These are phyloP conservation scores for Candida buenavistaensis DNA, from an alignment of 1,139 yeast species.

Conservation along the genomic window DNA sequence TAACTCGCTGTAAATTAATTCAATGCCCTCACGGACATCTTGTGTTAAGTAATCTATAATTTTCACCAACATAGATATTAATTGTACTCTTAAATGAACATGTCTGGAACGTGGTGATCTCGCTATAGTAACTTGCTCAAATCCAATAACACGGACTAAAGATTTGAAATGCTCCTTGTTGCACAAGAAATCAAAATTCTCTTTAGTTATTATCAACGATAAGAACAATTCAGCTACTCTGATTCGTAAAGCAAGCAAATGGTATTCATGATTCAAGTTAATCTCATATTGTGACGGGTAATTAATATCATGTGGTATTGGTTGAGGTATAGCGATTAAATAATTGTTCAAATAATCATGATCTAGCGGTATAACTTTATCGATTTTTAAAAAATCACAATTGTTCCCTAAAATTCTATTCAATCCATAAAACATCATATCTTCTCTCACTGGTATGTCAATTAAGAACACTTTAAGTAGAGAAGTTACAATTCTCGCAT, in stretches of 20 bases:
- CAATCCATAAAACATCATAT: slow-evolving; percentile 51
- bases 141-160: slow-evolving; percentile 47
- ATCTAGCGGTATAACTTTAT: slow-evolving; percentile 30
- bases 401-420: slow-evolving; percentile 57
- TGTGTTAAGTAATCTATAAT: slow-evolving; percentile 36
- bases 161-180: slow-evolving; percentile 42
- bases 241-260: slow-evolving; percentile 38
- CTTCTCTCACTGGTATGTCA: slow-evolving; percentile 41
- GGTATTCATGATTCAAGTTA: slow-evolving; percentile 42
- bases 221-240: slow-evolving; percentile 48
- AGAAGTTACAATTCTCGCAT: slow-evolving; percentile 31
- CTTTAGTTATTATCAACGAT: slow-evolving; percentile 34
- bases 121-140: slow-evolving; percentile 51
- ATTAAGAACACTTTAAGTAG: slow-evolving; percentile 39
- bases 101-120: slow-evolving; percentile 48
- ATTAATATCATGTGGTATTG: slow-evolving; percentile 22
- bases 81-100: slow-evolving; percentile 39
- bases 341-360: slow-evolving; percentile 26
- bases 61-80: slow-evolving; percentile 40
- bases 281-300: slow-evolving; percentile 15
- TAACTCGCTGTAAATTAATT: slow-evolving; percentile 41
- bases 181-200: slow-evolving; percentile 30
- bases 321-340: slow-evolving; percentile 33
- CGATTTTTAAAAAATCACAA: slow-evolving; percentile 33
- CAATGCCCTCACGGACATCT: slow-evolving; percentile 27